phyloP scores from a whole-genome alignment of 805 yeast species.

The Pichia sporocuriosa region DNA sequence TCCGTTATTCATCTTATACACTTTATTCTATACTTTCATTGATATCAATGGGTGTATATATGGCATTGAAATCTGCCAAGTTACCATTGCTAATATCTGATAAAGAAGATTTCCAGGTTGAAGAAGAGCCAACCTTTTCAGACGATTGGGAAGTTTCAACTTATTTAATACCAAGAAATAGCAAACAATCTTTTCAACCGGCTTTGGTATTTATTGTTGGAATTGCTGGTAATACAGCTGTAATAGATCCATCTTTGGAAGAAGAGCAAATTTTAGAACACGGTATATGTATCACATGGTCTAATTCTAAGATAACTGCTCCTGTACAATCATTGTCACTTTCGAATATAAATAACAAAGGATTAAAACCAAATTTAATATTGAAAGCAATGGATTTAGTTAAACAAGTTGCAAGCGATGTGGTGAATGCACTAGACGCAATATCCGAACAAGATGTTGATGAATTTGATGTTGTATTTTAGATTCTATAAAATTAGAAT shows the following conservation, averaged over 20 bases:
- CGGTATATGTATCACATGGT: slow-evolving; percentile 71
- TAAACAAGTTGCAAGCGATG: slow-evolving; percentile 51
- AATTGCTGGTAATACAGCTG: slow-evolving; percentile 56
- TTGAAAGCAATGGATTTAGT: slow-evolving; percentile 52
- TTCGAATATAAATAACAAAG: slow-evolving; percentile 45
- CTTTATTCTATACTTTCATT: slow-evolving; percentile 47
- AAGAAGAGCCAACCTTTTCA: slow-evolving; percentile 84
- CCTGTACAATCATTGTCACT: slow-evolving; percentile 70
- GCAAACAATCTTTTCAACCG: slow-evolving; percentile 41
- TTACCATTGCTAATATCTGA: slow-evolving; percentile 69
- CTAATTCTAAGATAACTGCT: slow-evolving; percentile 56
- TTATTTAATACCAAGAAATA: slow-evolving; percentile 35
- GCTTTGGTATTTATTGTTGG: slow-evolving; percentile 77
- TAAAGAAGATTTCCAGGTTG: slow-evolving; percentile 59
- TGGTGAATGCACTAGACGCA: slow-evolving; percentile 51
- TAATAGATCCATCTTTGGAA: slow-evolving; percentile 82
- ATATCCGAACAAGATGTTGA: slow-evolving; percentile 35
- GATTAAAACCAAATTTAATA: slow-evolving; percentile 43
- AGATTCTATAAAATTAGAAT: not conserved
- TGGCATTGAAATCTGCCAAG: slow-evolving; percentile 73
- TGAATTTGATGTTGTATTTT: slow-evolving; percentile 26
- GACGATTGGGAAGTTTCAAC: slow-evolving; percentile 73
- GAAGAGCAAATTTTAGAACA: slow-evolving; percentile 87
- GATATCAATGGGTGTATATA: slow-evolving; percentile 70
- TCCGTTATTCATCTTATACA: slow-evolving; percentile 58